A percentile compares a stretch with the other conserved stretches of the same genome.
phyloP scores from a whole-genome alignment of 495 filamentous ascomycete species.

The Trichoderma gamsii region DNA sequence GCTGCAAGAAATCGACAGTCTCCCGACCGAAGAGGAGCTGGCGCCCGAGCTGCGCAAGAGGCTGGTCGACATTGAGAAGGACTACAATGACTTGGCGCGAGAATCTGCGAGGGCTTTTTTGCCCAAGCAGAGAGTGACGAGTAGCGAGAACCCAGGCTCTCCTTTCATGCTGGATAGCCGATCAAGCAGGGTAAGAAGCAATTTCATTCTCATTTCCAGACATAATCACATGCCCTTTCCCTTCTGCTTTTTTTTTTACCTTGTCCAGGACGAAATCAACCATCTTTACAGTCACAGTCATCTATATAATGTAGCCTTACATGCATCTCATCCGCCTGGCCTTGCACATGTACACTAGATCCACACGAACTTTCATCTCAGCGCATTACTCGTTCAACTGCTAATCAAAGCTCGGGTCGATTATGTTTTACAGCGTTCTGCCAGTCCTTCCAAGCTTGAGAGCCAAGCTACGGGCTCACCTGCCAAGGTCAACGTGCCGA shows the following conservation, averaged over 20 bases:
- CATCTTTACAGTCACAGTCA: too few relatives aligned
- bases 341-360: not conserved
- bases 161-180: slow-evolving; percentile 54
- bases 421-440: slow-evolving; percentile 49
- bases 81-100: slow-evolving; percentile 89
- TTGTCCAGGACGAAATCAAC: too few relatives aligned
- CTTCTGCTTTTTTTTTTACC: not conserved
- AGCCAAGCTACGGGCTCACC: slow-evolving; percentile 81
- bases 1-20: slow-evolving; percentile 75
- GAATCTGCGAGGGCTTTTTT: slow-evolving; percentile 87
- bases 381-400: too few relatives aligned
- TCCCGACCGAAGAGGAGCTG: slow-evolving; percentile 74
- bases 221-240: not conserved
- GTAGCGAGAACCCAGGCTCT: slow-evolving; percentile 57
- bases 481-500: slow-evolving; percentile 79
- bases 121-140: slow-evolving; percentile 70
- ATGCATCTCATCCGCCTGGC: not conserved
- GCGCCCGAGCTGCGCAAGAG: slow-evolving; percentile 76
- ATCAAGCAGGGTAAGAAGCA: slow-evolving; percentile 44
- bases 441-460: slow-evolving; percentile 74
- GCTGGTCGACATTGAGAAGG: slow-evolving; percentile 80
- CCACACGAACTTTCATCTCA: too few relatives aligned
- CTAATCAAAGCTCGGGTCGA: not conserved
- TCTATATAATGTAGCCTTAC: not conserved
- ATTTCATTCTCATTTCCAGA: not conserved